Base-by-base conservation (phyloP, 73 alveolate species). In the Urostyla sp. region DNA sequence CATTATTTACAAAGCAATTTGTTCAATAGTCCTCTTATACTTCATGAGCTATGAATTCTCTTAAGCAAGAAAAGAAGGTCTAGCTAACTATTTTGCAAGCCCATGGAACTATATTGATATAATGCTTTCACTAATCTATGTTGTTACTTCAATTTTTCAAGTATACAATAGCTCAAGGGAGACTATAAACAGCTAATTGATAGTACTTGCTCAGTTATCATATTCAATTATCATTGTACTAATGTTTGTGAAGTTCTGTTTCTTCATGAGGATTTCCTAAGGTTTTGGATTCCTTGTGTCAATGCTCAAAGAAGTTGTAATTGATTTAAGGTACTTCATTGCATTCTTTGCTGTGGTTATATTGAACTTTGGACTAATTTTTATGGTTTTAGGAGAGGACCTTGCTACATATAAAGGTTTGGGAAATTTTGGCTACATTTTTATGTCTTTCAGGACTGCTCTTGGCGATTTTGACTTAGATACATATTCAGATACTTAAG, bases 401-500 rank as follows among this genome's bases (percentile, higher is more conserved):
- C 37, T 59, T 30, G 57, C 18, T 6, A 55, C 20, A 59, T n/a
- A n/a, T 23, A 24, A 23, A 10, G 31, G 18, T 4, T 5, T 28
- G 10, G 35, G 69, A 32, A 20, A 3, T 15, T 31, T 36, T 7
- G 77, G 34, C 7, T 37, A 21, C 8, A 32, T 32, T 11, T 7
- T 32, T 18, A 32, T 44, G 80, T 2, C 63, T 36, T 44, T 66
- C 32, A 66, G 80, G 24, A 4, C 44, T 38, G 28, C 80, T 16
- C 8, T 54, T 13, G 80, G 80, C 13, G 80, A 66, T 31, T 66
- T 66, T 24, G 35, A 36, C 11, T 4, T 59, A 31, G 76, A 59
- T 36, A 21, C 5, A n/a, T 59, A 28, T 31, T 11, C 16, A 43
- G 2, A 59, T 59, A n/a, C 13, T 5, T 15, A 26, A 3, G 23